Evolutionary conservation across 2,329 filamentous ascomycete genomes (phyloP), one percentile per base, ranked within the genome.

Genomic region (Magnaporthiopsis rhizophila): DNA sequence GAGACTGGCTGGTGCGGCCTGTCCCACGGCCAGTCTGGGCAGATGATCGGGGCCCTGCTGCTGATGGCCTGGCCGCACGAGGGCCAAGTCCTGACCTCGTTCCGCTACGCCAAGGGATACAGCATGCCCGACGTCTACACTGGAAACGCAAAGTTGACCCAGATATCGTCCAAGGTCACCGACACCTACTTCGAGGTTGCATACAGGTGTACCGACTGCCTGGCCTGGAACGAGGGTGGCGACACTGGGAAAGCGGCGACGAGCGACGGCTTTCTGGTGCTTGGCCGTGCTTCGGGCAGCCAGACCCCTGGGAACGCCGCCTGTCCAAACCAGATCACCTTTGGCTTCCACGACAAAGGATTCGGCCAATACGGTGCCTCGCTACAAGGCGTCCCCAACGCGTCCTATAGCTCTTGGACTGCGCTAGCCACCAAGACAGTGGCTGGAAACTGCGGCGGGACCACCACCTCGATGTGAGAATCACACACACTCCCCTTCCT

Each of bases 141-240:
- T 0, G 88, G 88, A 64, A 78, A 85, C 66, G 86, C 87, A 11
- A 85, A 79, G 45, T 72, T 90, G 30, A 87, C 83, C 0, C 81
- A 86, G 67, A 83, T 89, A 66, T 83, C 81, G 18, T 81, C 82
- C 18, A 80, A 76, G 32, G 77, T 89, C 65, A 87, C 82, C 69
- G 77, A 79, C 21, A 85, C 82, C 32, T 77, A 83, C 67, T 90
- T 84, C 72, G 82, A 82, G 59, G 71, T 89, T 61, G 80, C 89
- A n/a, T 90, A 88, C 75, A 81, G 85, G 60, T 90, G 88, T 74
- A 74, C 86, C 68, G 79, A 80, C 68, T 86, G 84, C 71, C 75
- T 85, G 28, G 69, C 76, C 1, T 86, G 83, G 81, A 74, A 82
- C 68, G 77, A 84, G 57, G 76, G 79, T 32, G 80, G 80, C 3